Percentiles rank a stretch among this genome's conserved stretches.
Conservation (phyloP, 148 eudicot species). For the Silene latifolia region DNA sequence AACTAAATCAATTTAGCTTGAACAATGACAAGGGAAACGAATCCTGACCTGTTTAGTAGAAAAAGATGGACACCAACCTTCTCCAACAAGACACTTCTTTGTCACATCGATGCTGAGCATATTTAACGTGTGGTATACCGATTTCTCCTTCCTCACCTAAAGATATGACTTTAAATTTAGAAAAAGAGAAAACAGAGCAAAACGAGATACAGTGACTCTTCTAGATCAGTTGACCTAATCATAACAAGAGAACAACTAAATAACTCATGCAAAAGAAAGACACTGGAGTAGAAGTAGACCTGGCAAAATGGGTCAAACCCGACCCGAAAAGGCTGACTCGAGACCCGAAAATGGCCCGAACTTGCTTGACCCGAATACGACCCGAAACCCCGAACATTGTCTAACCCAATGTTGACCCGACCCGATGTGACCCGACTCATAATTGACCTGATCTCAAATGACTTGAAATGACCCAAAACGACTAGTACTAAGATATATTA, state of each 20-base stretch:
- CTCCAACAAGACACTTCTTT: constrained; percentile 74
- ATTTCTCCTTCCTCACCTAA: constrained; percentile 68
- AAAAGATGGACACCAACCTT: constrained; percentile 81
- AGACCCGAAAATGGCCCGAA: too few species aligned
- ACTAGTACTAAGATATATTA: too few species aligned
- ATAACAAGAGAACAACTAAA: background rate
- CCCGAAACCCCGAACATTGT: too few species aligned
- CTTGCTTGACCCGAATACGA: too few species aligned
- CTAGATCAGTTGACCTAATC: background rate
- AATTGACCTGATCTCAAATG: too few species aligned
- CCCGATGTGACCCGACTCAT: too few species aligned
- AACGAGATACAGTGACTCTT: background rate
- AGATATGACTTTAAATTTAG: background rate
- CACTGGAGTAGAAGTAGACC: background rate
- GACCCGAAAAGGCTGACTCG: too few species aligned
- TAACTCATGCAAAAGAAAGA: background rate
- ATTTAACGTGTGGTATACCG: constrained; percentile 55
- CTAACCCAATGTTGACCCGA: too few species aligned
- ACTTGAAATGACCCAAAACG: too few species aligned
- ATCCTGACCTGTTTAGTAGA: constrained; percentile 55
- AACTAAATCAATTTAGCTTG: constrained; percentile 3
- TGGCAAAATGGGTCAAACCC: too few species aligned
- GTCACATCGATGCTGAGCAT: constrained; percentile 81
- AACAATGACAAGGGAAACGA: constrained; percentile 13
- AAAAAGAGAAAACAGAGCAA: background rate